Percentiles rank a stretch among this genome's conserved stretches.
Evolutionary conservation across 202 grass and related monocot species (phyloP).

Genomic region (Zizania palustris): DNA sequence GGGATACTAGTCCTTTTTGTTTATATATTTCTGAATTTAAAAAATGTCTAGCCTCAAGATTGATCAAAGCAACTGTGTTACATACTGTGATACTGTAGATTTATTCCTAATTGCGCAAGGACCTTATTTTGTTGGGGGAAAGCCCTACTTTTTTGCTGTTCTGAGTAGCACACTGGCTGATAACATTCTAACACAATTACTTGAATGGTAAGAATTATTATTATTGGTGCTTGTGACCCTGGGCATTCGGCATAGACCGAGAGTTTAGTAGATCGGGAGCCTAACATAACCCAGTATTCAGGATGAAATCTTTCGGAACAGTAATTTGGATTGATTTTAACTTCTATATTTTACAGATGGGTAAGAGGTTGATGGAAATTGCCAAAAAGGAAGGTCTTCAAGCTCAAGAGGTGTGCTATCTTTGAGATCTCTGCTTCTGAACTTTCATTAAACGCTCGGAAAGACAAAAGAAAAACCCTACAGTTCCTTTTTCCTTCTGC

Average conservation of each 20-base stretch:
- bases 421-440: slow-evolving; percentile 31
- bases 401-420: slow-evolving; percentile 78
- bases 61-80: neutral
- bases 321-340: slow-evolving; percentile 42
- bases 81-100: slow-evolving; percentile 7
- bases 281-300: no score
- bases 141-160: neutral
- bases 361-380: slow-evolving; percentile 97
- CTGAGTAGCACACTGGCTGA: neutral
- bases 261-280: no score
- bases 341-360: slow-evolving; percentile 70
- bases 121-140: neutral
- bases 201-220: neutral
- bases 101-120: slow-evolving; percentile 13
- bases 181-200: slow-evolving; percentile 8
- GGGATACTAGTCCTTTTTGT: slow-evolving; percentile 3
- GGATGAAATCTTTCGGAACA: no score
- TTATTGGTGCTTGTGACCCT: slow-evolving; percentile 14
- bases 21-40: slow-evolving; percentile 22
- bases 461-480: slow-evolving; percentile 1
- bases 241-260: no score
- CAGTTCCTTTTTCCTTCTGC: neutral
- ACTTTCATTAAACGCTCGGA: neutral
- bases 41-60: slow-evolving; percentile 24
- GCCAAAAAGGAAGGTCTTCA: slow-evolving; percentile 87